A percentile compares a stretch with the other conserved stretches of the same genome.
Conservation (phyloP, 495 filamentous ascomycete species). For the Friedmanniomyces endolithicus region DNA sequence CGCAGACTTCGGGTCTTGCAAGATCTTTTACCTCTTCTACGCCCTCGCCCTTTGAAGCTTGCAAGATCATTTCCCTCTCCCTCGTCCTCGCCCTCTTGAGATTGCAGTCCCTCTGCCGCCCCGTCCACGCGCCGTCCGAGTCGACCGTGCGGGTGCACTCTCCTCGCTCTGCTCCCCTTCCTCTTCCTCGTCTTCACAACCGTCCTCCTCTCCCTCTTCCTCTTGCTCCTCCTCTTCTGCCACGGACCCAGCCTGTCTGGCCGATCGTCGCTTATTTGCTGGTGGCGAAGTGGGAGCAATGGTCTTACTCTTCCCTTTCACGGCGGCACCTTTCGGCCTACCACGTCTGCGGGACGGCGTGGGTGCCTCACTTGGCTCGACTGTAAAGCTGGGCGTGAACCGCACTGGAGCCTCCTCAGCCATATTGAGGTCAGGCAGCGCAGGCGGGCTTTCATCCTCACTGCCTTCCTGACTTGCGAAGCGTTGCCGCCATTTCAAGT, state of each 20-base stretch:
- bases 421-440: constrained; percentile 31
- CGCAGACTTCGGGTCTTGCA: too few species aligned
- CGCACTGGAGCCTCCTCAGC: constrained; percentile 21
- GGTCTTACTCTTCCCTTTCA: constrained; percentile 3
- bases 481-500: constrained; percentile 57
- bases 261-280: constrained; percentile 5
- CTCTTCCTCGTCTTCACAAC: constrained; percentile 29
- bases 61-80: constrained; percentile 2
- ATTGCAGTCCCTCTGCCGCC: background rate
- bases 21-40: too few species aligned
- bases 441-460: constrained; percentile 46
- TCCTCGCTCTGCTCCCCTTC: constrained; percentile 22
- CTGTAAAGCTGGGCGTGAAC: constrained; percentile 19
- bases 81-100: background rate
- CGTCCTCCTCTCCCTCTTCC: constrained; percentile 25
- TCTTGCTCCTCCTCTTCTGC: constrained; percentile 24
- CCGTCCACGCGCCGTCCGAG: background rate
- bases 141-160: background rate
- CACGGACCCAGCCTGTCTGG: constrained; percentile 17
- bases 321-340: background rate
- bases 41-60: too few species aligned
- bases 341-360: constrained; percentile 7
- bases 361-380: constrained; percentile 13
- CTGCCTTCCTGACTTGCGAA: constrained; percentile 35
- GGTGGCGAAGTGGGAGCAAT: background rate